Conservation (phyloP, 225 moss, liverwort and hornwort genomes). For the Rhytidiadelphus loreus region DNA sequence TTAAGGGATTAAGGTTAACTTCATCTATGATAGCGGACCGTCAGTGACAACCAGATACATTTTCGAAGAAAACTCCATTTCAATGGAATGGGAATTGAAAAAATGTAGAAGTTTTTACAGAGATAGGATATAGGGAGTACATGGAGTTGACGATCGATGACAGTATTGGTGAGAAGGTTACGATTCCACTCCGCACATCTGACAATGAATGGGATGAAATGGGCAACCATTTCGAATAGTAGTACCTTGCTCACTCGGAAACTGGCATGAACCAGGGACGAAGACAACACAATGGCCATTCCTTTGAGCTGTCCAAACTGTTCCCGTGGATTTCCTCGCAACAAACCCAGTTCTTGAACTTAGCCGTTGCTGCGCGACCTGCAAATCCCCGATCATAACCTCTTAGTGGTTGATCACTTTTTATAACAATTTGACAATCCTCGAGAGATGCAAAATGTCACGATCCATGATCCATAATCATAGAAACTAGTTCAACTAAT, state of each 20-base stretch:
- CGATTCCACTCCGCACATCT: constrained; percentile 86
- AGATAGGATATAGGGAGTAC: neutral
- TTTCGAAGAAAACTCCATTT: neutral
- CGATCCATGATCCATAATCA: too few species aligned
- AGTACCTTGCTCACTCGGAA: constrained; percentile 84
- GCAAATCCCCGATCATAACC: neutral
- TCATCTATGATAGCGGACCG: too few species aligned
- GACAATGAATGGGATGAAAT: constrained; percentile 69
- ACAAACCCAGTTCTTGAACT: constrained; percentile 55
- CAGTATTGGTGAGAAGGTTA: constrained; percentile 59
- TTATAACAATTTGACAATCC: neutral
- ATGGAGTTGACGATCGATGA: constrained; percentile 34
- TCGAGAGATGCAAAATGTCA: neutral
- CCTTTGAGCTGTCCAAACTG: too few species aligned
- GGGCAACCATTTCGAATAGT: constrained; percentile 66
- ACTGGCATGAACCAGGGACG: constrained; percentile 65
- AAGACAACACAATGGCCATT: too few species aligned
- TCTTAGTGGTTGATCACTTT: neutral
- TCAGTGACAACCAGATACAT: neutral
- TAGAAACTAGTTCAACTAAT: neutral
- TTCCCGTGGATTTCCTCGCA: constrained; percentile 47
- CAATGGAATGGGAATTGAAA: neutral
- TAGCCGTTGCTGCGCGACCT: constrained; percentile 62
- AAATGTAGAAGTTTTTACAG: neutral
- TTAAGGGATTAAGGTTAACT: neutral